Base-by-base conservation (phyloP, 2,329 filamentous ascomycete genomes). In the Waltergamsia citrina region DNA sequence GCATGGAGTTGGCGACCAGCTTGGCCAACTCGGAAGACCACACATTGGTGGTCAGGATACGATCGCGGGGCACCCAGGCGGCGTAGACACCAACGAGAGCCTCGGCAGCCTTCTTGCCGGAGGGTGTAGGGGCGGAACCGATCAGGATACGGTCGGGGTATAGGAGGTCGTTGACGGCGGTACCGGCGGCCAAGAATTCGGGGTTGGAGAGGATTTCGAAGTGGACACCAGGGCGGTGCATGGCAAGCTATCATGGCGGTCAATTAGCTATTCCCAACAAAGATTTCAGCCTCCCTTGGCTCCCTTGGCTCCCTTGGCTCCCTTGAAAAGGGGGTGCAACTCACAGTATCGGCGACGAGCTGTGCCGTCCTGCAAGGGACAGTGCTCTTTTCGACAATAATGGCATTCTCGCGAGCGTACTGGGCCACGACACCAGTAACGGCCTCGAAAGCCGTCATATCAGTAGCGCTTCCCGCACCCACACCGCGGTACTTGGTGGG, bases 151-250 rank as follows among this genome's bases (percentile, higher is more conserved):
- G 74, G 49, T 85, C 80, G 7, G 84, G 83, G 39, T 69, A 58
- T 32, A 85, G 66, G 7, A 90, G 65, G 50, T 88, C 78, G 29
- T 71, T 63, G 41, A 88, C 71, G 4, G 84, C 83, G 4, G 81
- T 85, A 34, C 84, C 84, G 43, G 84, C 83, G 18, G 84, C 79
- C 28, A 90, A 63, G 51, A 88, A 90, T 53, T 90, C 84, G 6
- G 84, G 84, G 56, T 88, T 88, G 29, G 81, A 86, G 18, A 88
- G 69, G 36, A 88, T 75, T 50, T 87, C 80, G 49, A 87, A 87
- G 40, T 71, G 67, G 10, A 77, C 65, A 14, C 69, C 71, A 1
- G 79, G 78, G 10, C 74, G 72, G 45, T 75, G 70, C 43, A 69
- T 65, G 33, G 66, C 60, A 43, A 78, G 63, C 71, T 76, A 17